Evolutionary conservation across 257 asterid species (phyloP).

Genomic region (Striga asiatica): DNA sequence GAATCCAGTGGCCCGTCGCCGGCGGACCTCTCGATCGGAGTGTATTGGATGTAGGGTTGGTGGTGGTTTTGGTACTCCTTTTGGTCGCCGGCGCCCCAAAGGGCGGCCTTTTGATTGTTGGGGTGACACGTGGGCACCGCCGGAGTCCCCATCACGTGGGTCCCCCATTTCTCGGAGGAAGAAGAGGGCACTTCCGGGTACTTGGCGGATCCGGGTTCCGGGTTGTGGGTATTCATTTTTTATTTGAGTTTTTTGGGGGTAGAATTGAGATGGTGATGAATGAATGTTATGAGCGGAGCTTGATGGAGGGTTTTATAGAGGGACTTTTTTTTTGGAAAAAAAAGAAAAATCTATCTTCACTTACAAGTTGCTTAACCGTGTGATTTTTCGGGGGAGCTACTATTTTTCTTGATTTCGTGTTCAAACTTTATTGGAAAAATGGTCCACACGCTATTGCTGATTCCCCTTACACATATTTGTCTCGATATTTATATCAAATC

Average conservation of each 20-base stretch:
- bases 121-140: conserved; percentile 44
- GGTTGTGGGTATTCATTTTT: conserved; percentile 14
- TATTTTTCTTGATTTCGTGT: not conserved
- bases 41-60: conserved; percentile 30
- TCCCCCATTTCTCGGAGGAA: conserved; percentile 33
- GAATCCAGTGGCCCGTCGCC: conserved; percentile 17
- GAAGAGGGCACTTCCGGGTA: not conserved
- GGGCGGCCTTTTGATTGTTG: conserved; percentile 35
- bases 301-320: not conserved
- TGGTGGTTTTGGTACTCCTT: conserved; percentile 32
- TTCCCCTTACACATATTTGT: too few relatives aligned
- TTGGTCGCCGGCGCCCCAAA: conserved; percentile 33
- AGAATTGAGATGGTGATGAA: not conserved
- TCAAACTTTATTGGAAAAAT: conserved; percentile 11
- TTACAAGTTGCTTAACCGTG: conserved; percentile 27
- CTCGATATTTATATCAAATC: too few relatives aligned
- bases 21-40: conserved; percentile 18
- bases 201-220: conserved; percentile 1
- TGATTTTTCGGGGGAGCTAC: not conserved
- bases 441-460: not conserved
- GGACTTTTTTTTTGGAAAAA: not conserved
- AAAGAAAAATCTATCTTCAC: too few relatives aligned
- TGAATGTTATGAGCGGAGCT: not conserved
- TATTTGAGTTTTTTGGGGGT: not conserved
- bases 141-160: conserved; percentile 39